Evolutionary conservation across 129 eudicot species (phyloP).

Genomic region (Flaveria ramosissima): DNA sequence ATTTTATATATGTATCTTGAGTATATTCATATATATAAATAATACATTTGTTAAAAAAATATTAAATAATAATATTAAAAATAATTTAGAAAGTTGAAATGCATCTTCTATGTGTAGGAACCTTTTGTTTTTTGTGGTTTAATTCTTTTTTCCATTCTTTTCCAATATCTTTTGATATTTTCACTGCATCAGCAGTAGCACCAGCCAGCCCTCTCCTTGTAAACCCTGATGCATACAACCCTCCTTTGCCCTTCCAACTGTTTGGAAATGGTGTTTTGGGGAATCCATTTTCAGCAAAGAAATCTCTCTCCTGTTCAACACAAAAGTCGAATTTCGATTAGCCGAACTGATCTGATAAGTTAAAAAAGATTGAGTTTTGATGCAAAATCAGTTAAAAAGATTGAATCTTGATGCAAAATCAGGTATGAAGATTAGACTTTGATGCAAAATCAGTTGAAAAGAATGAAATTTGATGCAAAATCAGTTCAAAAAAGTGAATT

Average conservation of each 20-base stretch:
- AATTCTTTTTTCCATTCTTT: constrained; percentile 69
- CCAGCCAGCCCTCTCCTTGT: constrained; percentile 95
- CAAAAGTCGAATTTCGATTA: constrained; percentile 12
- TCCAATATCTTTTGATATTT: constrained; percentile 76
- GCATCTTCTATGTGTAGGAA: constrained; percentile 56
- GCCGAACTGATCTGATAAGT: neutral
- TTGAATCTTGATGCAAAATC: constrained; percentile 18
- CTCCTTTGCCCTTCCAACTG: constrained; percentile 86
- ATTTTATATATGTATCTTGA: too few species aligned
- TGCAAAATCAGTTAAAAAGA: constrained; percentile 10
- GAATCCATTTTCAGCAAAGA: constrained; percentile 69
- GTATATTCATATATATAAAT: too few species aligned
- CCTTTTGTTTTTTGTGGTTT: constrained; percentile 66
- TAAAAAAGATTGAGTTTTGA: neutral
- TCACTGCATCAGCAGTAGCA: constrained; percentile 75
- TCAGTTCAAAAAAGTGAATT: too few species aligned
- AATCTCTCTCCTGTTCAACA: constrained; percentile 62
- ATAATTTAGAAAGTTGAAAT: neutral
- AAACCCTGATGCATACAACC: constrained; percentile 87
- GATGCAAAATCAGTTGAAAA: too few species aligned
- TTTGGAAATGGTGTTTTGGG: constrained; percentile 63
- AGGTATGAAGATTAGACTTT: neutral
- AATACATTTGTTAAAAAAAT: too few species aligned
- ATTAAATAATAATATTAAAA: neutral
- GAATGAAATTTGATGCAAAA: too few species aligned